These are phyloP conservation scores for Cantharellus anzutake DNA, from an alignment of 768 basidiomycete species.

Conservation along the genomic window DNA sequence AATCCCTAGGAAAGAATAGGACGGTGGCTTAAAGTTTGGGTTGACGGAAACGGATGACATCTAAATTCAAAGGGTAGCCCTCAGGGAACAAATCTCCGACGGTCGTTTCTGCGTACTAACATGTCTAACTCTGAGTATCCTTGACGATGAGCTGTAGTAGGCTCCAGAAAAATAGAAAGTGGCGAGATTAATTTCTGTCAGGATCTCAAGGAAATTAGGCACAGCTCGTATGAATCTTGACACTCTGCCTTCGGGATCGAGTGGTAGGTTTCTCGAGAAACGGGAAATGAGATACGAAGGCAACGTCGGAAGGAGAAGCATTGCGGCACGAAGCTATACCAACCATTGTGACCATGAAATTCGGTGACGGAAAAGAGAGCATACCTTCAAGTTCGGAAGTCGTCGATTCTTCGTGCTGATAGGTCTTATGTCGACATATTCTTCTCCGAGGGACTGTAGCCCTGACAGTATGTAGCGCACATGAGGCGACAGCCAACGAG, in stretches of 20 bases:
- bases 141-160: constrained; percentile 57
- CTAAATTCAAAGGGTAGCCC: constrained; percentile 19
- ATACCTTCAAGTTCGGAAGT: neutral
- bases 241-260: constrained; percentile 16
- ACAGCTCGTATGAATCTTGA: constrained; percentile 19
- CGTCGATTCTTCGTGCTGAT: constrained; percentile 24
- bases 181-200: constrained; percentile 56
- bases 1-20: constrained; percentile 70
- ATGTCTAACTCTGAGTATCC: constrained; percentile 48
- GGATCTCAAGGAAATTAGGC: constrained; percentile 34
- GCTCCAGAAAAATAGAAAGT: constrained; percentile 60
- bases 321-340: constrained; percentile 24
- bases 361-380: neutral
- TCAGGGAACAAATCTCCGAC: too few species aligned
- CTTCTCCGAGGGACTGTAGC: constrained; percentile 73
- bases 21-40: constrained; percentile 56
- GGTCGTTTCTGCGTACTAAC: constrained; percentile 21
- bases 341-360: neutral
- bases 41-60: constrained; percentile 54
- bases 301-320: constrained; percentile 47
- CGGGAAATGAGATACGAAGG: constrained; percentile 43
- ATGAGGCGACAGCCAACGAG: neutral
- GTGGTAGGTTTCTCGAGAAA: constrained; percentile 22
- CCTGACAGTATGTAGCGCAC: constrained; percentile 22
- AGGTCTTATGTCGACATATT: constrained; percentile 71